phyloP scores from a whole-genome alignment of 2,329 filamentous ascomycete genomes.

The Aspergillus latus region DNA sequence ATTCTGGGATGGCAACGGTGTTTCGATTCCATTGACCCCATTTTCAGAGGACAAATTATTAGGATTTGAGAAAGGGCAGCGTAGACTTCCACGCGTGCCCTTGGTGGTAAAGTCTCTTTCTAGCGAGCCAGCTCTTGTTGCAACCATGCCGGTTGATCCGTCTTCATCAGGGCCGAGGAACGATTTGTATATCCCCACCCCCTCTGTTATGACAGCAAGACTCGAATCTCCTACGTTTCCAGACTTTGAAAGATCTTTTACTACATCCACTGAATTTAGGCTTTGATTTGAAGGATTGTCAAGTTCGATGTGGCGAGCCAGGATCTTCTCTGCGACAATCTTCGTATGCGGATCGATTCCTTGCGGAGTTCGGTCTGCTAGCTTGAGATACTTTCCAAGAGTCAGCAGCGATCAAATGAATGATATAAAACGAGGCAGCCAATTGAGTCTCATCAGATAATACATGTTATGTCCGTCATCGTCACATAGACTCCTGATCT shows the following conservation, averaged over 20 bases:
- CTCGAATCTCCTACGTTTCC: conserved; percentile 62
- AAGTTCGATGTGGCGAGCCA: conserved; percentile 32
- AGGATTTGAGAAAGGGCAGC: conserved; percentile 73
- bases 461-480: conserved; percentile 64
- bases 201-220: conserved; percentile 38
- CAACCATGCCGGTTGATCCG: conserved; percentile 38
- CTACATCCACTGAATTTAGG: conserved; percentile 62
- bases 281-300: conserved; percentile 57
- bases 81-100: conserved; percentile 74
- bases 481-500: conserved; percentile 71
- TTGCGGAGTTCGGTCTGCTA: conserved; percentile 33
- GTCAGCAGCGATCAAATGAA: conserved; percentile 31
- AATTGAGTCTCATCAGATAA: conserved; percentile 50
- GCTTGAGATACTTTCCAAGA: conserved; percentile 34
- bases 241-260: conserved; percentile 57
- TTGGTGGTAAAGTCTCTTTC: conserved; percentile 90
- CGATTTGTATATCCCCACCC: conserved; percentile 42
- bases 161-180: conserved; percentile 33
- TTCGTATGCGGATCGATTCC: conserved; percentile 34
- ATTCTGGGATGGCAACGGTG: conserved; percentile 42
- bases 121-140: conserved; percentile 58
- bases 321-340: conserved; percentile 31
- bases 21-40: conserved; percentile 41
- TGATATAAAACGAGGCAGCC: conserved; percentile 16
- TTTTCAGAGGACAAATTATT: conserved; percentile 41